Base-by-base conservation (phyloP, 257 asterid species). In the Capsicum rhomboideum region DNA sequence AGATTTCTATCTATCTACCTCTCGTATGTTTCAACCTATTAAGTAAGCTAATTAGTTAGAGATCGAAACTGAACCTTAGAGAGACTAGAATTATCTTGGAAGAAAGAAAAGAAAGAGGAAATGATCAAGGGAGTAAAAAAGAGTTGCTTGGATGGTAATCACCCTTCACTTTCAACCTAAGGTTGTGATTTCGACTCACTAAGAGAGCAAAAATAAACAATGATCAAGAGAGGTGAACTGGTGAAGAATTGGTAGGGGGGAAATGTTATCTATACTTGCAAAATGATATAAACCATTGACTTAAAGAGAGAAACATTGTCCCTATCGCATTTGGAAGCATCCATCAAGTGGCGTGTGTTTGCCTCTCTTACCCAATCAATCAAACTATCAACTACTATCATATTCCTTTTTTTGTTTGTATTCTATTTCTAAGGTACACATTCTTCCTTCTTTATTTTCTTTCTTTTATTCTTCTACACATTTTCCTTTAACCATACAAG, bases 331-430 rank as follows among this genome's bases (percentile, higher is more conserved):
- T 49, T 75, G 81, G 81, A 75, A 26, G 63, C 63, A 26, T 75
- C 81, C 44, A 40, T 75, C 81, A 50, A 75, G 81, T 75, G 81
- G 81, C 81, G 77, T 75, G 56, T 50, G 81, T 26, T 75, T 75
- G 16, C 42, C 55, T 16, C 46, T 4, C 42, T 49, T 75, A 75
- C 26, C 26, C 16, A 6, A 75, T 75, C 81, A 49, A 46, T 46
- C 80, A 74, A 31, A 23, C 10, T 0, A 8, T 17, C 46, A 66
- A 42, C 17, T 42, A 66, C 2, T 61, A 64, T 71, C 81, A 50
- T 75, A 75, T 75, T 75, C 81, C 20, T 16, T 26, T 75, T 75
- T 26, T 75, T 50, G 46, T 75, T 75, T 75, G 0, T 16, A 75
- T 75, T 75, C 81, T 2, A 75, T 75, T 75, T 75, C 63, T 50